Evolutionary conservation across 805 yeast species (phyloP).

Genomic region (Yarrowia divulgata): DNA sequence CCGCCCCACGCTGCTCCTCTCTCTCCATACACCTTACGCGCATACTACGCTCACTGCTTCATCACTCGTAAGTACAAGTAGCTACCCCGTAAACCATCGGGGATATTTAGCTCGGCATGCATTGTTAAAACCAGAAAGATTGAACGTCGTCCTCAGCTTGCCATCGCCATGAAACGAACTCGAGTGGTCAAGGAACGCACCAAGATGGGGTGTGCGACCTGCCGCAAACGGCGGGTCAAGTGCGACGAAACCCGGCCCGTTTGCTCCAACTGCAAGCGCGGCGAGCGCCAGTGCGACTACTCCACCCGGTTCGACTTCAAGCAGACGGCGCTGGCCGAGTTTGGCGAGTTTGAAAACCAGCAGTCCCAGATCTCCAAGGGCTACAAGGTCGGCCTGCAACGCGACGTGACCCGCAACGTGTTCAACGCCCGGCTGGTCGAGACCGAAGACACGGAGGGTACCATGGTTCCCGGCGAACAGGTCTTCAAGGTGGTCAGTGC

Average conservation of each 20-base stretch:
- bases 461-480: slow-evolving; percentile 31
- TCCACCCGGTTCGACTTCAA: slow-evolving; percentile 39
- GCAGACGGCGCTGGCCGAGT: slow-evolving; percentile 37
- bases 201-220: slow-evolving; percentile 78
- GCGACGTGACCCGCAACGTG: slow-evolving; percentile 21
- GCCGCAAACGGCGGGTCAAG: slow-evolving; percentile 88
- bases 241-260: slow-evolving; percentile 87
- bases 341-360: slow-evolving; percentile 39
- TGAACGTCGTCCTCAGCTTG: slow-evolving; percentile 9
- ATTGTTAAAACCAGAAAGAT: slow-evolving; percentile 26
- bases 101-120: slow-evolving; percentile 36
- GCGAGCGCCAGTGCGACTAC: slow-evolving; percentile 38
- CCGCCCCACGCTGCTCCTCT: background rate
- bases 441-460: slow-evolving; percentile 19
- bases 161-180: slow-evolving; percentile 34
- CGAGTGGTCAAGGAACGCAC: slow-evolving; percentile 39
- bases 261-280: slow-evolving; percentile 73
- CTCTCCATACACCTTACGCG: too few relatives aligned
- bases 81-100: slow-evolving; percentile 28
- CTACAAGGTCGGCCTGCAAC: slow-evolving; percentile 36
- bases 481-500: slow-evolving; percentile 27
- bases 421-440: slow-evolving; percentile 27
- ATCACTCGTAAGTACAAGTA: background rate
- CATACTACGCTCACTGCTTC: background rate
- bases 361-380: slow-evolving; percentile 33